A percentile compares a stretch with the other conserved stretches of the same genome.
Conservation (phyloP, 1,139 yeast species). For the Magnusiomyces sp. region DNA sequence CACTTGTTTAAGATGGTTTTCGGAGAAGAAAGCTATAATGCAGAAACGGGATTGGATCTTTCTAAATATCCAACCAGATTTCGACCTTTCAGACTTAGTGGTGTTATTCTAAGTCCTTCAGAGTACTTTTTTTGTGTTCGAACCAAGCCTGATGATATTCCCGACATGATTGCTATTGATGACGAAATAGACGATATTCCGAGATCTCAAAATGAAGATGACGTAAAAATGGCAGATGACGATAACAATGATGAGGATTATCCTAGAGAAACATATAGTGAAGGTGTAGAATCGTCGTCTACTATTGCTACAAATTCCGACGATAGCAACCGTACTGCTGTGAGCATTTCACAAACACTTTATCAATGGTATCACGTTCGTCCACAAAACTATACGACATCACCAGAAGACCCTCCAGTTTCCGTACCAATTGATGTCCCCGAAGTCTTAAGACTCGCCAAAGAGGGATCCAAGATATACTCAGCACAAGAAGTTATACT, state of each 20-base stretch:
- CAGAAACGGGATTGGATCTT: too few species aligned
- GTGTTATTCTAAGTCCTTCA: constrained; percentile 25
- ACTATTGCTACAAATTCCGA: constrained; percentile 3
- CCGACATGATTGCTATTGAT: constrained; percentile 17
- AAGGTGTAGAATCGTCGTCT: not conserved
- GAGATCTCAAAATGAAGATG: constrained; percentile 4
- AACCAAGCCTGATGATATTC: constrained; percentile 8
- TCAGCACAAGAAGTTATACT: constrained; percentile 22
- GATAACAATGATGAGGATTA: not conserved
- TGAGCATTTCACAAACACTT: not conserved
- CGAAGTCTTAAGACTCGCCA: constrained; percentile 19
- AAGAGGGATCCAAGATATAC: constrained; percentile 20
- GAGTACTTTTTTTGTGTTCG: constrained; percentile 20
- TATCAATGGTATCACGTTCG: constrained; percentile 2
- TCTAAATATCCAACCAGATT: constrained; percentile 5
- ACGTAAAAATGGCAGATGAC: not conserved
- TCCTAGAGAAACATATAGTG: not conserved
- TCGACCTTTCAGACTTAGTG: constrained; percentile 21
- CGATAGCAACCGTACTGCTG: constrained; percentile 4
- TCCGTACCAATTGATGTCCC: constrained; percentile 1
- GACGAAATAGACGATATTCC: constrained; percentile 1
- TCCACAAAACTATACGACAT: not conserved
- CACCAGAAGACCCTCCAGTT: not conserved
- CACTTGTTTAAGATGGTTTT: not conserved
- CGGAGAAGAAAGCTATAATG: not conserved